phyloP scores from a whole-genome alignment of 495 filamentous ascomycete species.

The Chaetomium tenue region DNA sequence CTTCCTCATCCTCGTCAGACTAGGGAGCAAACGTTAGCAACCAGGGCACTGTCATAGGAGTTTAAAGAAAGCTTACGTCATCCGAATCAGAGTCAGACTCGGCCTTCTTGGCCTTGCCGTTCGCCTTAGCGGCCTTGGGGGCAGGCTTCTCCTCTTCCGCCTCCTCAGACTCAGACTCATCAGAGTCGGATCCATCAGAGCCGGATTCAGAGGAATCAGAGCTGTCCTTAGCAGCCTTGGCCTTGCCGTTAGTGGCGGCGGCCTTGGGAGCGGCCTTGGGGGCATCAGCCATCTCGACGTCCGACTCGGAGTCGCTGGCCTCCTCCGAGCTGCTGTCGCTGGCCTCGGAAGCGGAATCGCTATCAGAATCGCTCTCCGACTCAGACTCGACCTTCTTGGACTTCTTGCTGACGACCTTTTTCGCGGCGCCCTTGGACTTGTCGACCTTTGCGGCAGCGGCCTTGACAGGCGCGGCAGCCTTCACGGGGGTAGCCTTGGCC shows the following conservation, averaged over 20 bases:
- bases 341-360: constrained; percentile 27
- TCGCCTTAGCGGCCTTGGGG: constrained; percentile 40
- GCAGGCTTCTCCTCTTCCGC: constrained; percentile 45
- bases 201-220: constrained; percentile 39
- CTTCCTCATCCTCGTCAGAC: constrained; percentile 32
- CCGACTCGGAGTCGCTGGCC: constrained; percentile 40
- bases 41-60: not conserved
- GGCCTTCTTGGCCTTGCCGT: constrained; percentile 37
- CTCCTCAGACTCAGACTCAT: constrained; percentile 37
- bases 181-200: constrained; percentile 43
- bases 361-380: constrained; percentile 29
- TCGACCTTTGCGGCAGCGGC: constrained; percentile 44
- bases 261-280: constrained; percentile 42
- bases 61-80: constrained; percentile 25
- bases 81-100: constrained; percentile 47
- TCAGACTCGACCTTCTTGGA: constrained; percentile 39
- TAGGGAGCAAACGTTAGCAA: constrained; percentile 20
- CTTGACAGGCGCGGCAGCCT: constrained; percentile 41
- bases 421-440: constrained; percentile 37
- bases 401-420: constrained; percentile 31
- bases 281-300: constrained; percentile 52
- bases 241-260: constrained; percentile 31
- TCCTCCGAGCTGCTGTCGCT: constrained; percentile 26
- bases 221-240: constrained; percentile 33
- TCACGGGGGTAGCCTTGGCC: constrained; percentile 42